phyloP scores from a whole-genome alignment of 192 early-diverging fungal species.

The Coemansia sp. region DNA sequence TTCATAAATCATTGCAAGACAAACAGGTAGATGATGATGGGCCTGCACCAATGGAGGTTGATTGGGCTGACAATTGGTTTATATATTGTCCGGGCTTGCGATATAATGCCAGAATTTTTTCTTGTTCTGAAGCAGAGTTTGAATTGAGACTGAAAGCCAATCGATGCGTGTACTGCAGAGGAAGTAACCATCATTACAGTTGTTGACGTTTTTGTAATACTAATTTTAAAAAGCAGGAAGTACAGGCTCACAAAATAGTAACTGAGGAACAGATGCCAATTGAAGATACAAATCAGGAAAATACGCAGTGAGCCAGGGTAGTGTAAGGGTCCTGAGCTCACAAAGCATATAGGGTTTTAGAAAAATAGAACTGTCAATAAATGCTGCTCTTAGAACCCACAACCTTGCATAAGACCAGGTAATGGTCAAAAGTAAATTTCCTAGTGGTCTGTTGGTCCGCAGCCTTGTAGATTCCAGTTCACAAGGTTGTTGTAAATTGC shows the following conservation, averaged over 20 bases:
- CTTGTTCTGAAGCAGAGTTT: neutral
- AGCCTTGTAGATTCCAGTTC: neutral
- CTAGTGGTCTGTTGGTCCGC: neutral
- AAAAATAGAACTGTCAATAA: neutral
- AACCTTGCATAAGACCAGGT: neutral
- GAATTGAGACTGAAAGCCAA: neutral
- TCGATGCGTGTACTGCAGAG: neutral
- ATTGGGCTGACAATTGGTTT: neutral
- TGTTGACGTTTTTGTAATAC: neutral
- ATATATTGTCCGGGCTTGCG: neutral
- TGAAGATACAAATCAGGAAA: neutral
- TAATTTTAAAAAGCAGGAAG: too few relatives aligned
- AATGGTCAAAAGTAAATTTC: neutral
- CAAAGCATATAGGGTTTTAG: neutral
- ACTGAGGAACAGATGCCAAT: neutral
- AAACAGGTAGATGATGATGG: neutral
- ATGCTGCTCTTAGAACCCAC: neutral
- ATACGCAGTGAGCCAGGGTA: neutral
- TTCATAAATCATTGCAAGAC: neutral
- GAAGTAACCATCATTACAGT: neutral
- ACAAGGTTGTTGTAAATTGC: neutral
- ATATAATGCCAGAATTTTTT: neutral
- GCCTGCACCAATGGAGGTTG: neutral
- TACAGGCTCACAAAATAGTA: neutral
- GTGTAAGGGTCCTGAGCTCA: neutral